Evolutionary conservation across 148 eudicot genomes (phyloP).

Genomic region (Arbutus unedo): DNA sequence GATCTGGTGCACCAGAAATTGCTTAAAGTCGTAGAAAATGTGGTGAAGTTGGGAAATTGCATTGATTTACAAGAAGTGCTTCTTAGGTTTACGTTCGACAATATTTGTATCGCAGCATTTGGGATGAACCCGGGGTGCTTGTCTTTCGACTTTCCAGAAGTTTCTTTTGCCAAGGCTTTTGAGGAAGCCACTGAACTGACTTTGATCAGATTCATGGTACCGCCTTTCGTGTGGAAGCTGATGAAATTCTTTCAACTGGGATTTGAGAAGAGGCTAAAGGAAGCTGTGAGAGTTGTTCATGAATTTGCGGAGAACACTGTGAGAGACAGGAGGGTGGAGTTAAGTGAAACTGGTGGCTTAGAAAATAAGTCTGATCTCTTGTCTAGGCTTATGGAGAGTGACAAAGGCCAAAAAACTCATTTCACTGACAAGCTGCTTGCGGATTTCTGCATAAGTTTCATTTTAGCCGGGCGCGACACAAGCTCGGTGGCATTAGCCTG

Average conservation of each 20-base stretch:
- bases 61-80: background rate
- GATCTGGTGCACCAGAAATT: background rate
- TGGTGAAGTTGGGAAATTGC: conserved; percentile 4
- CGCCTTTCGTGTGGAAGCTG: background rate
- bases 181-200: background rate
- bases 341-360: background rate
- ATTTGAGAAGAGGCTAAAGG: conserved; percentile 3
- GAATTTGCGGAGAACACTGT: background rate
- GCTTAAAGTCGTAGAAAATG: background rate
- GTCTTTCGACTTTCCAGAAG: background rate
- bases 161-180: background rate
- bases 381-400: background rate
- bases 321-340: conserved; percentile 1
- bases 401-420: background rate
- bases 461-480: background rate
- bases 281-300: conserved; percentile 3
- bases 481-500: background rate
- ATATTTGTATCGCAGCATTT: background rate
- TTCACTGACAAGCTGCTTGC: background rate
- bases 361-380: background rate
- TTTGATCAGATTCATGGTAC: background rate
- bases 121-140: background rate
- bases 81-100: background rate
- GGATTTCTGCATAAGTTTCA: background rate
- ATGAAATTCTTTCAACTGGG: background rate